Evolutionary conservation across 108 stramenopile species (phyloP).

Genomic region (Pseudonitzschia multistriata): DNA sequence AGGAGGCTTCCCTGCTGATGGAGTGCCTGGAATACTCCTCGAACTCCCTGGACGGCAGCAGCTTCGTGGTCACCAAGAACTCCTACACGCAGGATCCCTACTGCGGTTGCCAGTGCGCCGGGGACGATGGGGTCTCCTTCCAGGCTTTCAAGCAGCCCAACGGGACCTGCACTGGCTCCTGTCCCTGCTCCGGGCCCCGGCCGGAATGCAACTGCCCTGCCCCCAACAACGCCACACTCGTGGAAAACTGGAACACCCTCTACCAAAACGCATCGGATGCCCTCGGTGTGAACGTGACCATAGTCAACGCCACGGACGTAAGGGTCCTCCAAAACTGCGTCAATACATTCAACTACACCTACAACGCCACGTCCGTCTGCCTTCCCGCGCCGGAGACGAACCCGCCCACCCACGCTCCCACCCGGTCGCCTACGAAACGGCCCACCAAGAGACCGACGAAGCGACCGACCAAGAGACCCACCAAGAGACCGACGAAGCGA

Average conservation of each 20-base stretch:
- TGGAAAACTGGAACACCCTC: not conserved
- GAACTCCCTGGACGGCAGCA: not conserved
- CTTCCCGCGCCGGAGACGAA: not conserved
- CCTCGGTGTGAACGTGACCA: not conserved
- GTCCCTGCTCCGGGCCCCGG: not conserved
- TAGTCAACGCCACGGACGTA: not conserved
- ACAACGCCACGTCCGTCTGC: slow-evolving; percentile 9
- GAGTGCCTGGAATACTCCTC: not conserved
- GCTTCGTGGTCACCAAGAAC: not conserved
- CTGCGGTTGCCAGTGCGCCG: not conserved
- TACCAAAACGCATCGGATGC: not conserved
- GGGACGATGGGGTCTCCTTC: no score
- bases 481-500: not conserved
- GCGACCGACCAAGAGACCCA: slow-evolving; percentile 2
- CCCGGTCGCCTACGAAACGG: not conserved
- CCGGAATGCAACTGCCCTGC: not conserved
- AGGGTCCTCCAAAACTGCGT: not conserved
- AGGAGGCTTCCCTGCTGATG: not conserved
- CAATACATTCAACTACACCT: not conserved
- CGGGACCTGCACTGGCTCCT: slow-evolving; percentile 1
- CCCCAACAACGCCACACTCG: not conserved
- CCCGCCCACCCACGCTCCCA: not conserved
- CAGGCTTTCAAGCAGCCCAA: not conserved
- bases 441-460: slow-evolving; percentile 1
- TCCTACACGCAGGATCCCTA: not conserved